Evolutionary conservation across 495 filamentous ascomycete species (phyloP).

Genomic region (Xylaria palmicola): DNA sequence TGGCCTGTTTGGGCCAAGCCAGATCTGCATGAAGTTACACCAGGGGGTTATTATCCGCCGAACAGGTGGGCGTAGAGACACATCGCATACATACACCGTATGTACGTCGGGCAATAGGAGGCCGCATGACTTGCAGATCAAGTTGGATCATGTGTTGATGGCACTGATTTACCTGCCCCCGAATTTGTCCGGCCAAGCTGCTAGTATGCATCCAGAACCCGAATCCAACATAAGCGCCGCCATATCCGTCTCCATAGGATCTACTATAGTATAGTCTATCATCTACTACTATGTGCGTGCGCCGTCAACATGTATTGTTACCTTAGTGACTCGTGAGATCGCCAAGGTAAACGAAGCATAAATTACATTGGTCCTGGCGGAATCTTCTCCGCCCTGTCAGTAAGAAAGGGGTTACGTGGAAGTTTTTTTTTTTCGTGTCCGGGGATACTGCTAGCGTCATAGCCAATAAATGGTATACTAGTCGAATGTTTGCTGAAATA

Average conservation of each 20-base stretch:
- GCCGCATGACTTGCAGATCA: slow-evolving; percentile 9
- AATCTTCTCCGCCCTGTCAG: not conserved
- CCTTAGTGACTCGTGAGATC: not conserved
- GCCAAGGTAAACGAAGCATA: not conserved
- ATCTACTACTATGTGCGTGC: not conserved
- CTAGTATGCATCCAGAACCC: not conserved
- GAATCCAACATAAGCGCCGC: slow-evolving; percentile 1
- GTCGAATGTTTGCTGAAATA: not conserved
- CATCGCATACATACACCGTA: not conserved
- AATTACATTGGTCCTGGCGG: not conserved
- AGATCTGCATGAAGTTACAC: too few relatives aligned
- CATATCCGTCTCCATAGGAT: not conserved
- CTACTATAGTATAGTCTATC: too few relatives aligned
- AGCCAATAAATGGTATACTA: too few relatives aligned
- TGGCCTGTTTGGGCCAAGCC: too few relatives aligned
- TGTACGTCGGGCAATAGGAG: not conserved
- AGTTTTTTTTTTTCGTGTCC: too few relatives aligned
- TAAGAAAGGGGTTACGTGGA: not conserved
- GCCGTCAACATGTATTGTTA: not conserved
- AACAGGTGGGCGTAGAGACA: slow-evolving; percentile 5
- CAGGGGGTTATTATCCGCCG: not conserved
- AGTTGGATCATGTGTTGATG: too few relatives aligned
- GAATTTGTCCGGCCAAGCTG: slow-evolving; percentile 8
- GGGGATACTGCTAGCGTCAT: too few relatives aligned
- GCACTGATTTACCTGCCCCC: too few relatives aligned